phyloP scores from a whole-genome alignment of 768 basidiomycete species.

The Lentinula sp. region DNA sequence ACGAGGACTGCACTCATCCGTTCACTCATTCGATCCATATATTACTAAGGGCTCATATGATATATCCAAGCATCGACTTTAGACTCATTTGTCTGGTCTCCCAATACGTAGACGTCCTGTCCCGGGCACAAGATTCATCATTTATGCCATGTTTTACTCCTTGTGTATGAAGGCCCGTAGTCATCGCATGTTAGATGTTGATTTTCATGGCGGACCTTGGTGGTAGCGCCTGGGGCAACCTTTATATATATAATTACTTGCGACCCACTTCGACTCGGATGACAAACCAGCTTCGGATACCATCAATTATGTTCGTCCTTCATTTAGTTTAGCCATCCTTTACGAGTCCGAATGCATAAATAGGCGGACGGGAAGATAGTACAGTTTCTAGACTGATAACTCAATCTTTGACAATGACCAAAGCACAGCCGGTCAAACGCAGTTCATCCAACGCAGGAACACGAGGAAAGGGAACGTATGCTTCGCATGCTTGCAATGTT shows the following conservation, averaged over 20 bases:
- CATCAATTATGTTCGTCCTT: not conserved
- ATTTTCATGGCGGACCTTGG: no score
- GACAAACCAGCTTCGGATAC: not conserved
- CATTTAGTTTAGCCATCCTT: not conserved
- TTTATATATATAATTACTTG: no score
- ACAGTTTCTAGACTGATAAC: not conserved
- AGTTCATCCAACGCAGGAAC: not conserved
- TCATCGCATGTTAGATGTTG: no score
- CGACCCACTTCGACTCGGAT: no score
- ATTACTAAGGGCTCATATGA: no score
- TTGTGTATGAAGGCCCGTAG: not conserved
- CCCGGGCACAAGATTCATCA: no score
- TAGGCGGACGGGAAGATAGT: not conserved
- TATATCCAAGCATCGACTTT: not conserved
- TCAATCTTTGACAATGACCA: not conserved
- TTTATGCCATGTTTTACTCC: not conserved
- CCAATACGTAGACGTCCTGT: no score
- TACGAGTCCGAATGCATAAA: not conserved
- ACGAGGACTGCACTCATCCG: not conserved
- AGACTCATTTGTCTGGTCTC: not conserved
- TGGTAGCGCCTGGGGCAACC: no score
- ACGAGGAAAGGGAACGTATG: constrained; percentile 28
- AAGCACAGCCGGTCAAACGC: not conserved
- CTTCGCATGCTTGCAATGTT: constrained; percentile 29
- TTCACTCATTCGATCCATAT: not conserved